Evolutionary conservation across 202 grass and related monocot species (phyloP), one percentile per base, ranked within the genome.

Genomic region (Digitaria exilis): DNA sequence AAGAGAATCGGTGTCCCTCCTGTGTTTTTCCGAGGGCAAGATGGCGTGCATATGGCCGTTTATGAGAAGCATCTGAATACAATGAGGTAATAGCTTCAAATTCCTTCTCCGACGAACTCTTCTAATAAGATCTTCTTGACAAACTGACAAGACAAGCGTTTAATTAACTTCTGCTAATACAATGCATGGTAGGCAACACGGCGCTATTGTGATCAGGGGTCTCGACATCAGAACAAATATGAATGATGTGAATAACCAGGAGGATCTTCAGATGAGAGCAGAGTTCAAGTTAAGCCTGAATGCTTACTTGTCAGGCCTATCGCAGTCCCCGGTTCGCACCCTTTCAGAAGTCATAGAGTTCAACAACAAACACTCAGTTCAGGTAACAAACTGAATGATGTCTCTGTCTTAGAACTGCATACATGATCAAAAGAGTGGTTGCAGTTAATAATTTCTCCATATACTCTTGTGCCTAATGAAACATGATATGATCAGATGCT

Each of bases 211-310:
- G 30, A 35, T 90, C n/a, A 44, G 81, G 2, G 80, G 75, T 50
- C 70, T 94, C 31, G 62, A 87, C 17, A 77, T 88, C 32, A 14
- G 26, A 6, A 88, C 9, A 13, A 31, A 71, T 31, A 31, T 50
- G 8, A 50, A 8, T 6, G 69, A 94, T 52, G 19, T 76, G 25
- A 13, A 1, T 22, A 29, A 26, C 1, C 17, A 9, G 6, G 69
- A 71, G 44, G 3, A 0, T 4, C 44, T 71, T 4, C 69, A 50
- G 7, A 71, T 71, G 69, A 3, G 0, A 10, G 83, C 83, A 34
- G 93, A 95, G 83, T 92, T 95, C 70, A 95, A 95, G 65, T 8
- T 88, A 22, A 52, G 66, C 75, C 10, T 95, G 7, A 90, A 92
- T 34, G 34, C 41, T 0, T 92, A 92, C 59, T 17, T 95, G 15